Percentiles rank a stretch among this genome's conserved stretches.
Conservation (phyloP, 495 filamentous ascomycete genomes). For the Penicillium soppii region DNA sequence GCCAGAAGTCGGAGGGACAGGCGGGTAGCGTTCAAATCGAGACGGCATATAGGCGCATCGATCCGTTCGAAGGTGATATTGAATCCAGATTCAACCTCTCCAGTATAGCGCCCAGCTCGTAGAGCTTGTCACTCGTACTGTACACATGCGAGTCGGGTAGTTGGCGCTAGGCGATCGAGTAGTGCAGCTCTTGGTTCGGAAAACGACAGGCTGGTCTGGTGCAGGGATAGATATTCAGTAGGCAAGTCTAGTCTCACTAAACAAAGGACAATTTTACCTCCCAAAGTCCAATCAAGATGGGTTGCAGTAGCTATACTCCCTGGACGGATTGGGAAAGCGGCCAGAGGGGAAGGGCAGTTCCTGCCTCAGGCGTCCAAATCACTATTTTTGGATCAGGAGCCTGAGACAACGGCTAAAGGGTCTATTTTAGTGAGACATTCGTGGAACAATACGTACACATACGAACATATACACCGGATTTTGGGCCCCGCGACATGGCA, state of each 20-base stretch:
- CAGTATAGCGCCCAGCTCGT: slow-evolving; percentile 3
- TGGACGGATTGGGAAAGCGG: slow-evolving; percentile 29
- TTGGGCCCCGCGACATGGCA: too few relatives aligned
- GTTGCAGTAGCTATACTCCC: slow-evolving; percentile 20
- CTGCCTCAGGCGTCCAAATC: slow-evolving; percentile 16
- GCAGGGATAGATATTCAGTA: not conserved
- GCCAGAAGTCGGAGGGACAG: slow-evolving; percentile 28
- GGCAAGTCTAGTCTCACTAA: not conserved
- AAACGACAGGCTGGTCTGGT: not conserved
- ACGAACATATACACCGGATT: too few relatives aligned
- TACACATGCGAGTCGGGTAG: slow-evolving; percentile 20
- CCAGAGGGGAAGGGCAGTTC: slow-evolving; percentile 5
- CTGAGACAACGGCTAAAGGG: not conserved
- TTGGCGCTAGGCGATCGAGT: slow-evolving; percentile 10
- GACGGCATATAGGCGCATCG: slow-evolving; percentile 45
- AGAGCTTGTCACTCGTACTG: slow-evolving; percentile 13
- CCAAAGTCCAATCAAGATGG: not conserved
- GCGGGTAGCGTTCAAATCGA: slow-evolving; percentile 35
- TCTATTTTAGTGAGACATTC: slow-evolving; percentile 2
- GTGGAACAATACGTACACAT: too few relatives aligned
- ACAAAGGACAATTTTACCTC: not conserved
- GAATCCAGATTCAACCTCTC: slow-evolving; percentile 1
- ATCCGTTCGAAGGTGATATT: not conserved
- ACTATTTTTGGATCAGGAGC: slow-evolving; percentile 21
- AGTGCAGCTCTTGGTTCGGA: slow-evolving; percentile 3